phyloP scores from a whole-genome alignment of 2,329 filamentous ascomycete genomes.

The Hymenoscyphus infarciens region DNA sequence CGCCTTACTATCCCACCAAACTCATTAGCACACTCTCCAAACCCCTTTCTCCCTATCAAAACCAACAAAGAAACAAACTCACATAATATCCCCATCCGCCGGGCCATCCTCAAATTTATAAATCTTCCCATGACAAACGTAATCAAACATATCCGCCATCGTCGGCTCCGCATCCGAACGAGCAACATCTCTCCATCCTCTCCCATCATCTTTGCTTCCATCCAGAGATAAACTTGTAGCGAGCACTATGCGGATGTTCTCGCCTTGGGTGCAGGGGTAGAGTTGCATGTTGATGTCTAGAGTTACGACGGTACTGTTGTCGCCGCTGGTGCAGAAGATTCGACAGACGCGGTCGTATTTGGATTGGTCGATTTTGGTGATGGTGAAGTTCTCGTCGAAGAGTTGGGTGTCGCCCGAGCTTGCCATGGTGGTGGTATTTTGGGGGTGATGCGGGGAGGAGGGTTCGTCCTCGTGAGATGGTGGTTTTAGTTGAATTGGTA shows the following conservation, averaged over 20 bases:
- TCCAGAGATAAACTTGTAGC: conserved; percentile 85
- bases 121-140: conserved; percentile 84
- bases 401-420: conserved; percentile 81
- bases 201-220: conserved; percentile 72
- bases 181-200: conserved; percentile 76
- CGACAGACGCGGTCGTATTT: conserved; percentile 97
- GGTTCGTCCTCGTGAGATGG: not conserved
- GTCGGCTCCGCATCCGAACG: conserved; percentile 52
- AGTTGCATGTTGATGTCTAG: conserved; percentile 95
- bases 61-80: conserved; percentile 40
- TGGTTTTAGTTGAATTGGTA: not conserved
- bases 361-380: conserved; percentile 73
- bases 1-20: conserved; percentile 63
- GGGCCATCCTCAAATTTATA: conserved; percentile 78
- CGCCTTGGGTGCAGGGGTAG: conserved; percentile 71
- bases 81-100: conserved; percentile 80
- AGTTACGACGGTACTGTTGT: conserved; percentile 70
- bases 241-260: conserved; percentile 75
- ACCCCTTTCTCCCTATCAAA: too few species aligned
- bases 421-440: conserved; percentile 31
- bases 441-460: not conserved
- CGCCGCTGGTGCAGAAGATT: conserved; percentile 70
- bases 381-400: conserved; percentile 87
- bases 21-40: conserved; percentile 11
- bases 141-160: conserved; percentile 77